These are phyloP conservation scores for Perkinsus marinus DNA, from an alignment of 169 alveolate species.

Conservation along the genomic window DNA sequence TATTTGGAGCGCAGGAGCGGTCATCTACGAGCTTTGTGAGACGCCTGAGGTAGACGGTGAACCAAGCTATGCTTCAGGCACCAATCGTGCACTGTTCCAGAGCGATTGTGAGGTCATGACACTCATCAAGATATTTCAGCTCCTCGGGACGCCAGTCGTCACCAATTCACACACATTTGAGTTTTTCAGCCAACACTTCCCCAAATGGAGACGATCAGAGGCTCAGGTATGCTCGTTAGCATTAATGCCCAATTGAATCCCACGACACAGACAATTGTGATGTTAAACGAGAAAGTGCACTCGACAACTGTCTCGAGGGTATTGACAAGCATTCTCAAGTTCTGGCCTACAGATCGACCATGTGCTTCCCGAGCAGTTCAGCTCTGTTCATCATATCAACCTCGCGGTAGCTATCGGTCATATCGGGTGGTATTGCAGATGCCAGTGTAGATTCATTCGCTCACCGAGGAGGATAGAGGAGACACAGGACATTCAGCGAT, in stretches of 20 bases:
- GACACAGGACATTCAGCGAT: too few relatives aligned
- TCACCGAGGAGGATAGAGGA: background rate
- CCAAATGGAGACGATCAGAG: background rate
- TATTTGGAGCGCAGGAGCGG: constrained; percentile 75
- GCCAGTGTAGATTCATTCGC: background rate
- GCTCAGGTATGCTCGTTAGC: background rate
- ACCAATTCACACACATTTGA: background rate
- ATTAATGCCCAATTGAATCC: background rate
- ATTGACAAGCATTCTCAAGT: background rate
- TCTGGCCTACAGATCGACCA: background rate
- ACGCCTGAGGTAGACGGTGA: too few relatives aligned
- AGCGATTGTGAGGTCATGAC: constrained; percentile 49
- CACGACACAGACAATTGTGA: background rate
- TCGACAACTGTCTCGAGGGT: background rate
- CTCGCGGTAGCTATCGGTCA: background rate
- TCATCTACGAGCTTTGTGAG: constrained; percentile 46
- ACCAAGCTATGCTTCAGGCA: background rate
- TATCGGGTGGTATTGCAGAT: background rate
- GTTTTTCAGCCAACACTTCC: background rate
- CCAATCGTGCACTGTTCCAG: constrained; percentile 20
- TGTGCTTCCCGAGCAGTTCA: background rate
- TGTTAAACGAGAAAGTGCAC: background rate
- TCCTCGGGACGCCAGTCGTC: constrained; percentile 44
- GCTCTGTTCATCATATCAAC: background rate
- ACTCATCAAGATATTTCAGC: constrained; percentile 41